Evolutionary conservation across 495 filamentous ascomycete species (phyloP).

Genomic region (Podospora anserina): DNA sequence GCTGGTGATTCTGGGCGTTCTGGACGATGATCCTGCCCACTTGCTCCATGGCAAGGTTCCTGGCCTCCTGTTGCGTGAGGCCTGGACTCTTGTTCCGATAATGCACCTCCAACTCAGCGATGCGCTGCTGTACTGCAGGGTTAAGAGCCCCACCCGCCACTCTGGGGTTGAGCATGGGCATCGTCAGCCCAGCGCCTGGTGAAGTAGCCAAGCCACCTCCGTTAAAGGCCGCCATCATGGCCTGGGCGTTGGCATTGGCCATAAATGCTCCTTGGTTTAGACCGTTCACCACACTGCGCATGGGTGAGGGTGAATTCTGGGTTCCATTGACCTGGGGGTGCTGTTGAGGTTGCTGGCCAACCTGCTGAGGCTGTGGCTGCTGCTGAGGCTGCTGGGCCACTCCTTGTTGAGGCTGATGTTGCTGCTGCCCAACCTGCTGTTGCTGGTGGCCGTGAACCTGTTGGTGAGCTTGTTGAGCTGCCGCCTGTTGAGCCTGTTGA

Average conservation of each 20-base stretch:
- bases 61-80: slow-evolving; percentile 56
- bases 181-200: slow-evolving; percentile 36
- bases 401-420: slow-evolving; percentile 27
- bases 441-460: slow-evolving; percentile 31
- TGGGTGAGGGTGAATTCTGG: slow-evolving; percentile 38
- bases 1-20: slow-evolving; percentile 5
- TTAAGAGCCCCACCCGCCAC: slow-evolving; percentile 32
- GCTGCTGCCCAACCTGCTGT: slow-evolving; percentile 26
- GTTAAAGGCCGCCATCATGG: slow-evolving; percentile 45
- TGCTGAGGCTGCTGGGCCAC: slow-evolving; percentile 22
- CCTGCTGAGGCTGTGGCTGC: slow-evolving; percentile 43
- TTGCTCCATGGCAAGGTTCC: slow-evolving; percentile 59
- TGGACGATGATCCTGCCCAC: slow-evolving; percentile 39
- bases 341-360: slow-evolving; percentile 33
- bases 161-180: slow-evolving; percentile 37
- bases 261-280: slow-evolving; percentile 50
- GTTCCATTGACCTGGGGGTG: slow-evolving; percentile 34
- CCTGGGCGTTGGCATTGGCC: slow-evolving; percentile 44
- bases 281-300: slow-evolving; percentile 51
- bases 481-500: slow-evolving; percentile 26
- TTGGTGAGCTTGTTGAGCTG: slow-evolving; percentile 37
- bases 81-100: slow-evolving; percentile 50
- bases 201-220: slow-evolving; percentile 38
- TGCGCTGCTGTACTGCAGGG: slow-evolving; percentile 32
- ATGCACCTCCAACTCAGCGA: slow-evolving; percentile 35